Base-by-base conservation (phyloP, 1,284 basidiomycete species). In the Cryptococcus sp. region DNA sequence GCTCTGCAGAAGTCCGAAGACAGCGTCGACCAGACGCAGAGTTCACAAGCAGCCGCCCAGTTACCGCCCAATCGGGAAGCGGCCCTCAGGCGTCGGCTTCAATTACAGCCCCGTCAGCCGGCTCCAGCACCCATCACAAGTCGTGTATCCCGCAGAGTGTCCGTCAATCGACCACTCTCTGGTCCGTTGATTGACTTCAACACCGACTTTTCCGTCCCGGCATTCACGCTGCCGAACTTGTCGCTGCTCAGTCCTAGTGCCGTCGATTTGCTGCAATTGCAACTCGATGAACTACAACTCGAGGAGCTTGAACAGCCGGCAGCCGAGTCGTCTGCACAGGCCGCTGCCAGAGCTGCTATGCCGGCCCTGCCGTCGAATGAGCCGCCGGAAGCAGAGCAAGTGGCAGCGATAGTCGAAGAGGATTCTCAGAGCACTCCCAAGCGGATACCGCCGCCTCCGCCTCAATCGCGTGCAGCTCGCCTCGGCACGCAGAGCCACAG, bases 41-140 rank as follows among this genome's bases (percentile, higher is more conserved):
- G 31, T 8, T 35, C 31, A 35, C 31, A 35, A 5, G 31, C 31
- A 35, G 31, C 8, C 31, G 31, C 31, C 13, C 31, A 35, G 3
- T 47, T 74, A 16, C 69, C 65, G 3, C 72, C 72, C 1, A 65
- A 65, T 44, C 55, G 70, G 7, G 71, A 74, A 55, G 72, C 72
- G 11, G 72, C 72, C 1, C 48, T 74, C 2, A 67, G 58, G 25
- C 54, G 72, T 22, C 60, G 72, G 48, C 48, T 61, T 10, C 41
- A 54, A 22, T 23, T 52, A 3, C 39, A 50, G 19, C 19, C 39
- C 19, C 47, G 27, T 20, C 19, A 20, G 19, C 38, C 50, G 5
- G 17, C 50, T 17, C 22, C 35, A 10, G 20, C 53, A 19, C 19
- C 47, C 1, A 22, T 16, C 7, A 17, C n/a, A 53, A 46, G 16